Evolutionary conservation across 331 rosid species (phyloP), one percentile per base, ranked within the genome.

Genomic region (Malus hybrid): DNA sequence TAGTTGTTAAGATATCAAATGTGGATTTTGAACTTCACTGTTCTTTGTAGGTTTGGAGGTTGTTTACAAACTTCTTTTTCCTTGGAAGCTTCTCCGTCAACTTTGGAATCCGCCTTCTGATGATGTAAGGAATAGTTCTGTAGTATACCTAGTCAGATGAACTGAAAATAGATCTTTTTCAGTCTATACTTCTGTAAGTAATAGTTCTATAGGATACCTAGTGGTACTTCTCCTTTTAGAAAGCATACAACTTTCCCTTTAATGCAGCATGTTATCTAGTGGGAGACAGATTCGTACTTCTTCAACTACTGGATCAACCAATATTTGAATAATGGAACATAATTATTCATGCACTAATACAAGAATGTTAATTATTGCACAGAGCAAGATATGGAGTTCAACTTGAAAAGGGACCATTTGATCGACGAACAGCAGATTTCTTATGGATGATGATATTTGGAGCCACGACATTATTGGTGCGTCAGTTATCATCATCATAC

Each of bases 381-480:
- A 95, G 99, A 87, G 86, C 86, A 75, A 88, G 99, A 77, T 94
- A 94, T 79, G 99, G 99, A 32, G 97, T 94, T 56, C 99, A 94
- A 84, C 96, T 94, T 78, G 99, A 94, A 85, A 87, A 85, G 63
- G 97, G 92, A 64, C 89, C 92, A 52, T 94, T 94, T 78, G 92
- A 92, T 20, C 84, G 97, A 68, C 82, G 93, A 69, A 90, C 99
- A 12, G 92, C 97, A 29, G 99, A 94, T 88, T 94, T 90, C 82
- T 85, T 94, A 84, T 94, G 99, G 99, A 92, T 92, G 99, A 89
- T 94, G 91, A 86, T 92, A 81, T 90, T 90, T 80, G 99, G 96
- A 75, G 83, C 89, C 81, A 75, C 82, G 34, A 68, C 92, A 53
- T 80, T 94, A 74, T 77, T 94, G 96, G 97, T 92, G 63, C 28